Evolutionary conservation across 1,284 basidiomycete species (phyloP), one percentile per base, ranked within the genome.

Genomic region (Pyrrhoderma lamaoense): DNA sequence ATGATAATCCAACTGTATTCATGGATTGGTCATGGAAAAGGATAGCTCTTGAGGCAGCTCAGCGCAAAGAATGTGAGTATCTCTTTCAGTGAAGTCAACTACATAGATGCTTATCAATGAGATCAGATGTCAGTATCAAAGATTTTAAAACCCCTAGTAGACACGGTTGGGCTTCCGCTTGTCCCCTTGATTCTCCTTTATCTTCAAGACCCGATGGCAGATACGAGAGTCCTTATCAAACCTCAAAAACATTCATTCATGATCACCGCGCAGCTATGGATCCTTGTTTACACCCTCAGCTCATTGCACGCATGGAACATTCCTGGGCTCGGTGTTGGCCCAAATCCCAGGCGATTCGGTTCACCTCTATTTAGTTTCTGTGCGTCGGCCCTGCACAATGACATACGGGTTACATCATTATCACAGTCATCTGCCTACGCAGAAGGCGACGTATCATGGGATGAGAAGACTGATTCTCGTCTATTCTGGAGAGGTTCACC

Each of bases 401-500:
- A 87, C 60, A 78, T 86, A 40, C 74, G 79, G 34, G 68, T 74
- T 0, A 75, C 80, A 2, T 69, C 71, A 42, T 14, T 62, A 68
- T 54, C 58, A 55, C 52, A 53, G 19, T 67, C 64, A 59, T 66
- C 65, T 23, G 67, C 66, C 52, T 65, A 66, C 47, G 64, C 67
- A 0, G 67, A 66, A 0, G 62, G 71, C 42, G 79, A 83, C 59
- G 70, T 75, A 0, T 63, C 62, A 0, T 86, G 80, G 76, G 74
- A 75, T 23, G 66, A 72, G 19, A 84, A 79, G 64, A 56, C 64
- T 3, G 74, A 83, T 52, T 73, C 79, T 35, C 62, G 76, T 22
- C 59, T 85, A 23, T 62, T 75, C 18, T 85, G 84, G 83, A 70
- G 84, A 16, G 84, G 84, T 2, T 76, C 72, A 46, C 81, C 76